Evolutionary conservation across 2,329 filamentous ascomycete genomes (phyloP), one percentile per base, ranked within the genome.

Genomic region (Exophiala oligosperma): DNA sequence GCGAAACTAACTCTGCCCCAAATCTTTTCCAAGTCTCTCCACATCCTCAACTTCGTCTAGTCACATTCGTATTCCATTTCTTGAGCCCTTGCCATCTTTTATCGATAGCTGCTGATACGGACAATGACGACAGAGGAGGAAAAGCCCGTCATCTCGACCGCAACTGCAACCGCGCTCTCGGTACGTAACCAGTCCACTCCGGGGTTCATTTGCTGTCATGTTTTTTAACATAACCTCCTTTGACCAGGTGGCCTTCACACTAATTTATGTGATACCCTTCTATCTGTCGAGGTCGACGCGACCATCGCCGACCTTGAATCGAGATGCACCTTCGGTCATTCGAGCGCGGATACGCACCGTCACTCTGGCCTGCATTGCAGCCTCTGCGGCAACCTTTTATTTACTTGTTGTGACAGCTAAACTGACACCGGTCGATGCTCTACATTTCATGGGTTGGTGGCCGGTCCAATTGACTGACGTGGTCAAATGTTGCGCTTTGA

Each of bases 251-350:
- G 74, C 87, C 61, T 96, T 95, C 75, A 96, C 91, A n/a, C 73
- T 92, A 66, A 76, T 91, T 77, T 99, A 97, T 76, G 90, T 99
- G 67, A 78, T 90, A 2, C 93, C 94, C 24, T 91, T 97, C 74
- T 97, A 99, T 78, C 80, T 93, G 63, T 94, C 88, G 21, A 74
- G 85, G 3, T 82, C 85, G 21, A 95, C 93, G 4, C 85, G 92
- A 52, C 92, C 92, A 5, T 94, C 91, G 6, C 82, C 85, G 26
- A 84, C 82, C 54, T 83, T 95, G 28, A 90, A 90, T 60, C 87
- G 94, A 70, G 92, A 97, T 83, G 88, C 91, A 28, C 91, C 92
- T 8, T 88, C 89, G 9, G 91, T 95, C 51, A 97, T 99, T 76
- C 88, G 87, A 66, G 90, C 91, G 57, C 87, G 94, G 66, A 88